Conservation (phyloP, 2,329 filamentous ascomycete genomes). For the Phyllosticta citrichinensis region DNA sequence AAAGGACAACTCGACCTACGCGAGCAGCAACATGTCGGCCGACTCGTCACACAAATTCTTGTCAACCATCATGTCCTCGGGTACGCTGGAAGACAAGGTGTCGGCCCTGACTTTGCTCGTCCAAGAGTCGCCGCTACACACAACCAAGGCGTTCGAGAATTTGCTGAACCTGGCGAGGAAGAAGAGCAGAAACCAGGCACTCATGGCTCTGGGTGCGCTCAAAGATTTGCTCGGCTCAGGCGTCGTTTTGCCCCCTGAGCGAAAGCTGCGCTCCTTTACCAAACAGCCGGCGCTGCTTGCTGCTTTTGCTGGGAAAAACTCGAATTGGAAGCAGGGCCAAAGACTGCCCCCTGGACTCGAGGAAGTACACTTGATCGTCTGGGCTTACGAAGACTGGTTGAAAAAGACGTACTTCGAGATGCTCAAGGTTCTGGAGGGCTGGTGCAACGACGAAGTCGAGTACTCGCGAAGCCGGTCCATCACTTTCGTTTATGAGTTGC, state of each 20-base stretch:
- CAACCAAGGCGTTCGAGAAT: slow-evolving; percentile 77
- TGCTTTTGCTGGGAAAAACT: slow-evolving; percentile 53
- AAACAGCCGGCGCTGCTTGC: slow-evolving; percentile 68
- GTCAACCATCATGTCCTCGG: slow-evolving; percentile 91
- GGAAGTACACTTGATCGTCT: slow-evolving; percentile 69
- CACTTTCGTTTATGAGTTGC: slow-evolving; percentile 80
- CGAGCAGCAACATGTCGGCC: slow-evolving; percentile 57
- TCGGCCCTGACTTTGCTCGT: slow-evolving; percentile 89
- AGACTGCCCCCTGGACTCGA: slow-evolving; percentile 64
- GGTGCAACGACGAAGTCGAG: slow-evolving; percentile 92
- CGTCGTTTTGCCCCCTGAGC: slow-evolving; percentile 68
- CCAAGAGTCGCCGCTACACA: slow-evolving; percentile 93
- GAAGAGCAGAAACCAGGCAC: slow-evolving; percentile 82
- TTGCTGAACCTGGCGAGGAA: slow-evolving; percentile 78
- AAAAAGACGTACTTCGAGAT: slow-evolving; percentile 92
- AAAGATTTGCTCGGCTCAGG: slow-evolving; percentile 92
- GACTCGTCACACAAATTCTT: slow-evolving; percentile 93
- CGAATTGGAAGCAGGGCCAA: slow-evolving; percentile 59
- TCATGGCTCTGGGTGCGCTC: slow-evolving; percentile 83
- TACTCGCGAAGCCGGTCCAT: slow-evolving; percentile 82
- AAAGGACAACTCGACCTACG: slow-evolving; percentile 66
- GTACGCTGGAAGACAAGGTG: slow-evolving; percentile 92
- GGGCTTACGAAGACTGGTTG: slow-evolving; percentile 91
- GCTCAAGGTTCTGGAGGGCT: slow-evolving; percentile 79
- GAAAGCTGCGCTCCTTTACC: slow-evolving; percentile 70